phyloP scores from a whole-genome alignment of 306 rosid genomes.

The Citrullus mucosospermus region DNA sequence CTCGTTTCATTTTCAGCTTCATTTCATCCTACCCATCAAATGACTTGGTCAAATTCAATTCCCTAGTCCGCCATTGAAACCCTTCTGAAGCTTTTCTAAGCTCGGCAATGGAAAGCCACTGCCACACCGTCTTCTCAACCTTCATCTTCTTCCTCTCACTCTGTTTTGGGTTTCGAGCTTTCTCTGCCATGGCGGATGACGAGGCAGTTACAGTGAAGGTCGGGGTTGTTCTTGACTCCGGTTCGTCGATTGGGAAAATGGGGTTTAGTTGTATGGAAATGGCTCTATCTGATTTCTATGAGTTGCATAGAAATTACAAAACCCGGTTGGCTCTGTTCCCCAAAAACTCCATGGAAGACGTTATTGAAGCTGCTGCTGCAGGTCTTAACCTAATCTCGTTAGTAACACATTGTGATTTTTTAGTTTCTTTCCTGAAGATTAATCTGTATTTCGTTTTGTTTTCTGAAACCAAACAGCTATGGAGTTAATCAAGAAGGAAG shows the following conservation, averaged over 20 bases:
- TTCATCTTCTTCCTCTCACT: background rate
- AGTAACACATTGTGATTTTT: background rate
- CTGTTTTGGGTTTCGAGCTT: background rate
- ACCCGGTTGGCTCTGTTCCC: conserved; percentile 14
- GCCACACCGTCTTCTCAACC: background rate
- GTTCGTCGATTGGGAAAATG: conserved; percentile 4
- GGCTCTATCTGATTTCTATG: conserved; percentile 24
- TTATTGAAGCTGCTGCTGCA: conserved; percentile 16
- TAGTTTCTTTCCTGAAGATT: background rate
- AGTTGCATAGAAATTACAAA: conserved; percentile 14
- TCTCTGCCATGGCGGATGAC: background rate
- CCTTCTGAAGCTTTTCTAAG: background rate
- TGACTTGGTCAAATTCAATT: background rate
- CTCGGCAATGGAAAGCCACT: background rate
- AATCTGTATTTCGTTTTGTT: background rate
- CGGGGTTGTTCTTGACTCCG: conserved; percentile 7
- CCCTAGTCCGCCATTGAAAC: background rate
- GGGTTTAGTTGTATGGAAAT: conserved; percentile 15
- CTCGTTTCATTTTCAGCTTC: background rate
- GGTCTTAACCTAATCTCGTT: background rate
- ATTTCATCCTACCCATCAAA: background rate
- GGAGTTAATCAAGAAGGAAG: conserved; percentile 25
- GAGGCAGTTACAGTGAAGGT: background rate
- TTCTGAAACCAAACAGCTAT: conserved; percentile 12
- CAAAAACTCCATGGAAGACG: conserved; percentile 3